Conservation (phyloP, 345 rosid genomes). For the Combretum micranthum region DNA sequence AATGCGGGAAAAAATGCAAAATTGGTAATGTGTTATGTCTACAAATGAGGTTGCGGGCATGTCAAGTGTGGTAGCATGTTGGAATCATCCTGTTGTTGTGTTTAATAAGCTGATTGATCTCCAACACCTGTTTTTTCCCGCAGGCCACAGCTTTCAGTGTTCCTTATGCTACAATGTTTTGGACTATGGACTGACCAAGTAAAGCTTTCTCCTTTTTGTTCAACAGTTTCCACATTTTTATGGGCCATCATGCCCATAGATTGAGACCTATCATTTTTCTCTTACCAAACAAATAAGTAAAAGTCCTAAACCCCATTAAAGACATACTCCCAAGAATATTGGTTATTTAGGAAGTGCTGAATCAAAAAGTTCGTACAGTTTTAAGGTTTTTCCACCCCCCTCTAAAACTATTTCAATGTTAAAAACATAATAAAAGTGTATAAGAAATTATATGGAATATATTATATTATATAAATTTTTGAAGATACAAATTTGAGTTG, state of each 20-base stretch:
- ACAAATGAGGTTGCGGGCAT: background rate
- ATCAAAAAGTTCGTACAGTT: no score
- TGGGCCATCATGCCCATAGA: background rate
- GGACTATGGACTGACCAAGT: constrained; percentile 3
- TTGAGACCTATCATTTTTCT: background rate
- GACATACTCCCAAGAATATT: no score
- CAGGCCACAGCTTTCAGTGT: background rate
- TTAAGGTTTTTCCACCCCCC: no score
- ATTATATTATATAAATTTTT: no score
- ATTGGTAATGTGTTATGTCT: no score
- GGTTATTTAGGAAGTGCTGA: no score
- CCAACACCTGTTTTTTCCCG: constrained; percentile 6
- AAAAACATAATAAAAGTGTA: no score
- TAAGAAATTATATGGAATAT: no score
- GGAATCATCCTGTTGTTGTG: background rate
- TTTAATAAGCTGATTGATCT: constrained; percentile 10
- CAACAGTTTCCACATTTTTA: background rate
- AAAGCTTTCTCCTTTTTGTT: background rate
- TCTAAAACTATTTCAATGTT: no score
- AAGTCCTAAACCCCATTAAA: background rate
- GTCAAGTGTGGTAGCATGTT: constrained; percentile 9
- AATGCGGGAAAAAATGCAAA: no score
- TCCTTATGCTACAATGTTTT: background rate
- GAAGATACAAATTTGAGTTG: no score
- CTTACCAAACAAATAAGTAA: background rate